Conservation (phyloP, 2,329 filamentous ascomycete species). For the Harringtonia aguacate region DNA sequence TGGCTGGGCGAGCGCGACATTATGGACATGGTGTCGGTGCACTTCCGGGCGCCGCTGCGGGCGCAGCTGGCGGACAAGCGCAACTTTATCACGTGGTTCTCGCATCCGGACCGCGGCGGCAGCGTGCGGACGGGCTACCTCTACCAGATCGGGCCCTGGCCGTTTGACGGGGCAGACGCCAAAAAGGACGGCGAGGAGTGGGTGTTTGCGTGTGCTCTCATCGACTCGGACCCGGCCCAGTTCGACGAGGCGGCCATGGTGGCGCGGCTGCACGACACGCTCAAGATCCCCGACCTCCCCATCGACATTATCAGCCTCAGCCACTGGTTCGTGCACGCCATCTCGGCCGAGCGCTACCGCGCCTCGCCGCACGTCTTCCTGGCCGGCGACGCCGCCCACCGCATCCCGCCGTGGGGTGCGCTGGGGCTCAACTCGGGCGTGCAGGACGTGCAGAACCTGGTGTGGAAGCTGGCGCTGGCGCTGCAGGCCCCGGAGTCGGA, state of each 20-base stretch:
- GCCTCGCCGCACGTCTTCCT: constrained; percentile 31
- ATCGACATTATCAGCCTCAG: constrained; percentile 31
- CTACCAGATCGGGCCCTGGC: constrained; percentile 1
- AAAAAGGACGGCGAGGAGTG: background rate
- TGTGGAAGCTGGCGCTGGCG: constrained; percentile 41
- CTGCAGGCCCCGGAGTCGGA: constrained; percentile 14
- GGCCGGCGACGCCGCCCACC: constrained; percentile 46
- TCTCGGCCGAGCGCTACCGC: constrained; percentile 29
- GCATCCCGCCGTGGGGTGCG: constrained; percentile 42
- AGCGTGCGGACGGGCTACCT: constrained; percentile 1
- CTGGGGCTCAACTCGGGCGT: constrained; percentile 50
- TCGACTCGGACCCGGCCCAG: background rate
- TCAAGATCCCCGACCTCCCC: constrained; percentile 21
- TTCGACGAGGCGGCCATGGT: constrained; percentile 1
- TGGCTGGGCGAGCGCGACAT: background rate
- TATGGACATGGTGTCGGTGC: constrained; percentile 1
- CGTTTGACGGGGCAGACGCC: background rate
- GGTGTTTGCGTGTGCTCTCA: background rate
- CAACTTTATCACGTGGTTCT: constrained; percentile 3
- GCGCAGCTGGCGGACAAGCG: background rate
- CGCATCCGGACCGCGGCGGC: constrained; percentile 1
- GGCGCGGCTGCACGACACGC: background rate
- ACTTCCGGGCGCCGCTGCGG: background rate
- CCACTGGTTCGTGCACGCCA: constrained; percentile 20
- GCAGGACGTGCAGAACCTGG: constrained; percentile 41